Base-by-base conservation (phyloP, 257 asterid species). In the Eucommia ulmoides region DNA sequence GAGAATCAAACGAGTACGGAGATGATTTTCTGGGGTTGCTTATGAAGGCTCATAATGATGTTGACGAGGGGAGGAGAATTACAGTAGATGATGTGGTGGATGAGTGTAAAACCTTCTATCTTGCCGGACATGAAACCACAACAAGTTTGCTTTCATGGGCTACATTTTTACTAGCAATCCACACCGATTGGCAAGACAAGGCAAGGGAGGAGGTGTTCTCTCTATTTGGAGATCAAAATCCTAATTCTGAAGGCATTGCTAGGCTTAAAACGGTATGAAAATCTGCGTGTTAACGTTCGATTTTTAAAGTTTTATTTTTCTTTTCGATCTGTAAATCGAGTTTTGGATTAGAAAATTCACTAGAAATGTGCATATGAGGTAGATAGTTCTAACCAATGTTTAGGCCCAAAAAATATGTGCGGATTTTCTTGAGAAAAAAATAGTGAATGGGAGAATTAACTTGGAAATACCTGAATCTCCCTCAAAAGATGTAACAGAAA, bases 111-210 rank as follows among this genome's bases (percentile, higher is more conserved):
- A 35, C 44, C 15, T 35, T 35, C 16, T 35, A 35, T 18, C 11
- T 35, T 35, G 44, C 44, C 16, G 44, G 44, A 35, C 44, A 35
- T 35, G 44, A 35, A 35, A 35, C 44, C 15, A 35, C 44, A 18
- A 35, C 44, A 35, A 35, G 44, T 18, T 35, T 35, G 44, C 44
- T 35, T 35, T 35, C 44, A 35, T 35, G 44, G 44, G n/a, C 44
- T 9, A 18, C 16, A 2, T 35, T 35, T 18, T 35, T 35, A n/a
- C 44, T 35, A 35, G 5, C 44, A 35, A 35, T 11, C 44, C 44
- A 35, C 15, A 35, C 44, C 11, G 44, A 35, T 11, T 35, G 44
- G 44, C 44, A 35, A 35, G 44, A 35, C n/a, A 35, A 35, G 11
- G 44, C 44, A 35, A 35, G 44, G 44, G n/a, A 35, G 44, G 44